phyloP scores from a whole-genome alignment of 805 yeast species.

The Starmerella asiatica region DNA sequence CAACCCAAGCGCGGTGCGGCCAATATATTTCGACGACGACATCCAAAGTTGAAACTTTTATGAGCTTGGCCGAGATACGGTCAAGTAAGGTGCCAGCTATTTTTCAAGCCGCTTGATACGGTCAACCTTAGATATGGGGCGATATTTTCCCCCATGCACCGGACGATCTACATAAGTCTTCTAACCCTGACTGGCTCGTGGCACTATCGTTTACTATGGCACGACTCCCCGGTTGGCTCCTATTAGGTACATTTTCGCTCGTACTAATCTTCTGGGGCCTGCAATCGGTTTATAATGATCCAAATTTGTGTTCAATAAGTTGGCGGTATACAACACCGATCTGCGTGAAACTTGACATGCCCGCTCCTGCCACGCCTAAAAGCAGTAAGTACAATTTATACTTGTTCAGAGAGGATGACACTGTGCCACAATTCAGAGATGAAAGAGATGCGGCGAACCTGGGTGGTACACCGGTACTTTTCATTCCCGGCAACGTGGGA shows the following conservation, averaged over 20 bases:
- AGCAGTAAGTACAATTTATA: conserved; percentile 48
- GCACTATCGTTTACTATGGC: not conserved
- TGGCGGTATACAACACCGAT: conserved; percentile 11
- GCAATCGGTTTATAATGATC: conserved; percentile 7
- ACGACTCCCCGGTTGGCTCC: not conserved
- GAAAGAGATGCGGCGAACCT: conserved; percentile 31
- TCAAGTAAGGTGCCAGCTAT: no score
- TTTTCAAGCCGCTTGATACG: no score
- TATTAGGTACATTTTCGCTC: not conserved
- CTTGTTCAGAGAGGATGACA: conserved; percentile 70
- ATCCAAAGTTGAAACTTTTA: not conserved
- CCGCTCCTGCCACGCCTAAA: conserved; percentile 9
- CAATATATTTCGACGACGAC: conserved; percentile 32
- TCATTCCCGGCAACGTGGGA: conserved; percentile 97
- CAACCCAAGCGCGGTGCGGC: conserved; percentile 53
- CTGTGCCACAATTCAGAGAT: conserved; percentile 10
- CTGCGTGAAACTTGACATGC: conserved; percentile 12
- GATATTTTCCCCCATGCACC: not conserved
- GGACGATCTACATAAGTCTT: not conserved
- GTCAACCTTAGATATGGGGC: not conserved
- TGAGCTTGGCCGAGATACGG: no score
- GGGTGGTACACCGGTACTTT: conserved; percentile 72
- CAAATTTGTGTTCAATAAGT: conserved; percentile 18
- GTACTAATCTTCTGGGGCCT: not conserved
- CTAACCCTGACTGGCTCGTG: not conserved